A percentile compares a stretch with the other conserved stretches of the same genome.
Evolutionary conservation across 768 basidiomycete genomes (phyloP).

Genomic region (Amanita pseudoporphyria): DNA sequence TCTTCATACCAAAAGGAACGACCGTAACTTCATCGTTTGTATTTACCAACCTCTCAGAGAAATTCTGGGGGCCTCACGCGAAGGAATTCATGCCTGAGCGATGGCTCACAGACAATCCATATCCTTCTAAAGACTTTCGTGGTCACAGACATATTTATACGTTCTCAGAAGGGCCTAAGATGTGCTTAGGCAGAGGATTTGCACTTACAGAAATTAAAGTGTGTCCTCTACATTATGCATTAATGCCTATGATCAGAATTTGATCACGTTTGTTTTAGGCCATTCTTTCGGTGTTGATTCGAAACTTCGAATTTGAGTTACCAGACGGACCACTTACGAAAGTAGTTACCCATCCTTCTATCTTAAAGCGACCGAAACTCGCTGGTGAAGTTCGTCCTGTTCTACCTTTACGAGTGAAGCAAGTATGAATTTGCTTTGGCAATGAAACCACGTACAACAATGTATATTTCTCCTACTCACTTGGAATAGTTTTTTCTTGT

Average conservation of each 20-base stretch:
- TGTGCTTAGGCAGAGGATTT: constrained; percentile 34
- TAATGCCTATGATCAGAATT: background rate
- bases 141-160: constrained; percentile 31
- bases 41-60: constrained; percentile 27
- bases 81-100: constrained; percentile 32
- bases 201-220: constrained; percentile 14
- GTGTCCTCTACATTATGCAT: too few relatives aligned
- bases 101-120: constrained; percentile 24
- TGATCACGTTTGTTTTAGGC: constrained; percentile 19
- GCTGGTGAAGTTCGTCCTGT: constrained; percentile 15
- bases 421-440: too few relatives aligned
- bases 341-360: constrained; percentile 25
- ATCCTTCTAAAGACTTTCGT: constrained; percentile 21
- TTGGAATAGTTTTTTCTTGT: too few relatives aligned
- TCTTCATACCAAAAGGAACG: constrained; percentile 28
- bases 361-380: constrained; percentile 31
- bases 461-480: too few relatives aligned
- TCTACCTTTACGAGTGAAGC: background rate
- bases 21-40: constrained; percentile 28
- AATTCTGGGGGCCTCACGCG: constrained; percentile 36
- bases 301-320: constrained; percentile 30
- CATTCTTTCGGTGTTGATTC: constrained; percentile 34
- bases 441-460: too few relatives aligned
- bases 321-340: constrained; percentile 29
- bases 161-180: constrained; percentile 35